Conservation (phyloP, 768 basidiomycete genomes). For the Lactarius pseudohatsudake region DNA sequence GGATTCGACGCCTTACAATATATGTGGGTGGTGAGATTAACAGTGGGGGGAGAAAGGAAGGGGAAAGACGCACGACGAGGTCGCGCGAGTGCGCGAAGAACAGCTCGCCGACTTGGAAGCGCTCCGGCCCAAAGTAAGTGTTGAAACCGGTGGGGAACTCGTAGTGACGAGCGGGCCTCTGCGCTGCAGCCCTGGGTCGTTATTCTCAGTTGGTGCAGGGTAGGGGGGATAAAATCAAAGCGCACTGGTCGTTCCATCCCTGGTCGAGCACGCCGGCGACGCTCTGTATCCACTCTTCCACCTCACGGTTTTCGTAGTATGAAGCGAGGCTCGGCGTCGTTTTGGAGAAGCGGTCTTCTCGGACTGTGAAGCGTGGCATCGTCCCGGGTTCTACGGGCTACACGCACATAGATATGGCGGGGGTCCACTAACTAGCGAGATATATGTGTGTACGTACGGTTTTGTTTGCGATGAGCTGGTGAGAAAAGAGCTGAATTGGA, state of each 20-base stretch:
- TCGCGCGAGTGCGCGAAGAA: conserved; percentile 71
- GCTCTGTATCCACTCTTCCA: conserved; percentile 93
- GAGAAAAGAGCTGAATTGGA: conserved; percentile 71
- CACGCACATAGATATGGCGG: neutral
- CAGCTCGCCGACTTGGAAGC: conserved; percentile 83
- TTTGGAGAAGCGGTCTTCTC: conserved; percentile 67
- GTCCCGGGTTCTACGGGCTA: conserved; percentile 73
- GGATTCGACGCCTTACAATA: conserved; percentile 52
- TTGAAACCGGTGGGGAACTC: conserved; percentile 97
- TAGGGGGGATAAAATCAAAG: neutral
- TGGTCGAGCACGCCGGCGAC: conserved; percentile 83
- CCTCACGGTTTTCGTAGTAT: conserved; percentile 79
- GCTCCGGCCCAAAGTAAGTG: conserved; percentile 75
- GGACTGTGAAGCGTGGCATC: conserved; percentile 64
- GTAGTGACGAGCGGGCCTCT: conserved; percentile 65
- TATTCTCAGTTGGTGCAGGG: conserved; percentile 1
- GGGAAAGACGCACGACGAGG: conserved; percentile 32
- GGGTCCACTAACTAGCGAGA: conserved; percentile 4
- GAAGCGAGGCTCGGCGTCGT: conserved; percentile 80
- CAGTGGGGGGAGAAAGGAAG: neutral
- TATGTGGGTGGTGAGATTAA: neutral
- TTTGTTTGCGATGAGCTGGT: conserved; percentile 89
- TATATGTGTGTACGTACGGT: conserved; percentile 40
- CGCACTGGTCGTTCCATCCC: conserved; percentile 88
- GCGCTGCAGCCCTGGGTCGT: conserved; percentile 52